A percentile compares a stretch with the other conserved stretches of the same genome.
phyloP scores from a whole-genome alignment of 306 rosid species.

The Cicer yamashitae region DNA sequence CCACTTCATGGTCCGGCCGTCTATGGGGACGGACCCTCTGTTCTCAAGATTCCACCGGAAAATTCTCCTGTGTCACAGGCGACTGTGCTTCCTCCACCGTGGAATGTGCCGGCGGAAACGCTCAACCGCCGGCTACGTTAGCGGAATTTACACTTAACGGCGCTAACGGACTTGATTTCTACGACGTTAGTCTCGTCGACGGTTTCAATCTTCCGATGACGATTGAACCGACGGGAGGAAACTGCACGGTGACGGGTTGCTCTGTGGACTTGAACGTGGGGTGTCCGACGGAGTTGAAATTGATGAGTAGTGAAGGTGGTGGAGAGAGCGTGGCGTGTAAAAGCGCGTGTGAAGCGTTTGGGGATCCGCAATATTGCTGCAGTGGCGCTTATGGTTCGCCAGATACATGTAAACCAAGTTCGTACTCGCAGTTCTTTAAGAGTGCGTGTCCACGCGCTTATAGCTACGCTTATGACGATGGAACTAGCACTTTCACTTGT shows the following conservation, averaged over 20 bases:
- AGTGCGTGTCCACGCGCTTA: slow-evolving; percentile 83
- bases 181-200: slow-evolving; percentile 91
- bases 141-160: slow-evolving; percentile 85
- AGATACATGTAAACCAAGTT: slow-evolving; percentile 69
- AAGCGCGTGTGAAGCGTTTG: slow-evolving; percentile 94
- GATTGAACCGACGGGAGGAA: slow-evolving; percentile 65
- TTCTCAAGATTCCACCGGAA: slow-evolving; percentile 59
- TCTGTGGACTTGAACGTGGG: slow-evolving; percentile 61
- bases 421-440: slow-evolving; percentile 75
- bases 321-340: slow-evolving; percentile 72
- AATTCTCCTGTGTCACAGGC: slow-evolving; percentile 74
- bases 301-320: slow-evolving; percentile 27
- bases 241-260: slow-evolving; percentile 79
- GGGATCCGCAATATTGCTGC: slow-evolving; percentile 80
- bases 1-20: slow-evolving; percentile 86
- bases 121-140: slow-evolving; percentile 66
- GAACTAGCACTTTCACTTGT: slow-evolving; percentile 89
- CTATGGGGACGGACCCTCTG: slow-evolving; percentile 83
- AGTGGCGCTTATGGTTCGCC: slow-evolving; percentile 77
- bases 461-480: slow-evolving; percentile 90
- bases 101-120: slow-evolving; percentile 66
- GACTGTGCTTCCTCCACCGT: slow-evolving; percentile 75
- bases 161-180: slow-evolving; percentile 73
- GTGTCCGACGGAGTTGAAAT: slow-evolving; percentile 74
- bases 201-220: slow-evolving; percentile 83